Conservation (phyloP, 225 moss, liverwort and hornwort species). For the Rhytidiadelphus loreus region DNA sequence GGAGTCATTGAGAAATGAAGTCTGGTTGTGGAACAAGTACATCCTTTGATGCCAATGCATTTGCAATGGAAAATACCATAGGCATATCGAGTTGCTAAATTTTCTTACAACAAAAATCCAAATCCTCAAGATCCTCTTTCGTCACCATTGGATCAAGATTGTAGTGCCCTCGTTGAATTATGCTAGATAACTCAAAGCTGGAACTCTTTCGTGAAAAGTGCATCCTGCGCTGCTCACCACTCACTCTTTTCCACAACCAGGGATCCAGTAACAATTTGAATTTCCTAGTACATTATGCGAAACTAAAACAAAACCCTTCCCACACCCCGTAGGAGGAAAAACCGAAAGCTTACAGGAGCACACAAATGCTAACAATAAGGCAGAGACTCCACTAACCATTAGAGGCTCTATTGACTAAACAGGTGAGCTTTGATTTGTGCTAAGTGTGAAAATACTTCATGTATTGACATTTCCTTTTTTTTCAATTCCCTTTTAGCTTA, state of each 20-base stretch:
- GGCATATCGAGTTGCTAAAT: neutral
- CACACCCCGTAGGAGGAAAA: neutral
- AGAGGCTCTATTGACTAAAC: neutral
- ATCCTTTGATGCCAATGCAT: neutral
- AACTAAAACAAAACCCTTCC: neutral
- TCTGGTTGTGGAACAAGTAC: neutral
- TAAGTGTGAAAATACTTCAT: neutral
- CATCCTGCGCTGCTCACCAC: neutral
- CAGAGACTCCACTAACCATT: neutral
- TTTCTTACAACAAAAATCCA: neutral
- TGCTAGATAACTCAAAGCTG: neutral
- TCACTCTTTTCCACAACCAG: neutral
- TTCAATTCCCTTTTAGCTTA: neutral
- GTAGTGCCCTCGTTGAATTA: neutral
- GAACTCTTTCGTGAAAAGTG: neutral
- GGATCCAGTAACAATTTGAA: neutral
- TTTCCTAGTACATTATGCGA: neutral
- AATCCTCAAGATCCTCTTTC: neutral
- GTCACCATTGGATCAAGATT: neutral
- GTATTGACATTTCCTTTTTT: neutral
- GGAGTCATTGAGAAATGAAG: neutral
- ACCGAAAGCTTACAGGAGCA: neutral
- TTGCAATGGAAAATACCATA: neutral
- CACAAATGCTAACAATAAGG: neutral
- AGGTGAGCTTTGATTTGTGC: neutral